Conservation (phyloP, 2,329 filamentous ascomycete species). For the Trichophyton benhamiae region DNA sequence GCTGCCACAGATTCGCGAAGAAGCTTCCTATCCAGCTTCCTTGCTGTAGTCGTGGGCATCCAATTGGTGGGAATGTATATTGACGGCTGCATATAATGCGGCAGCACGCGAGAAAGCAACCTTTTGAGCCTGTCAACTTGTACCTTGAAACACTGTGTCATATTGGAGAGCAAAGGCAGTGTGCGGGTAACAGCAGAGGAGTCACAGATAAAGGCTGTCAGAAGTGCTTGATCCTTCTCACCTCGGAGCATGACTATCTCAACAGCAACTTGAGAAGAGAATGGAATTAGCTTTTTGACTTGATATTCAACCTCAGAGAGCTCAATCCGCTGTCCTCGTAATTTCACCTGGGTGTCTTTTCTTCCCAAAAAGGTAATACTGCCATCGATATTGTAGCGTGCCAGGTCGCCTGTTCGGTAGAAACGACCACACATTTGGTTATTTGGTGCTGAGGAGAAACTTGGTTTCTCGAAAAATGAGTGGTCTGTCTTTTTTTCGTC, state of each 20-base stretch:
- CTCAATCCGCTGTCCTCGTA: slow-evolving; percentile 71
- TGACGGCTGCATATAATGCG: slow-evolving; percentile 27
- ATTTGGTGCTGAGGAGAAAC: background rate
- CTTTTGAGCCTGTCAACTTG: slow-evolving; percentile 10
- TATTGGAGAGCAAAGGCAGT: slow-evolving; percentile 2
- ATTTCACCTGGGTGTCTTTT: slow-evolving; percentile 55
- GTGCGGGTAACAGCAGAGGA: background rate
- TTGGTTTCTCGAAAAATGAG: slow-evolving; percentile 14
- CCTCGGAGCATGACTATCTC: slow-evolving; percentile 19
- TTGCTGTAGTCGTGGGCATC: slow-evolving; percentile 18
- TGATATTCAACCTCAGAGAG: slow-evolving; percentile 74
- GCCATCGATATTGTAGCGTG: slow-evolving; percentile 14
- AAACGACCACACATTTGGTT: slow-evolving; percentile 18
- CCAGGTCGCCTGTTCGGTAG: slow-evolving; percentile 15
- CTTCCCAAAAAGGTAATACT: slow-evolving; percentile 14
- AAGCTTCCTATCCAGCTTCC: slow-evolving; percentile 27
- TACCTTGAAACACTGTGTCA: background rate
- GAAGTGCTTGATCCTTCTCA: slow-evolving; percentile 1
- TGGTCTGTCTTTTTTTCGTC: slow-evolving; percentile 26
- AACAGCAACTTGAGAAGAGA: background rate
- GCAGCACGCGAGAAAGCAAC: slow-evolving; percentile 11
- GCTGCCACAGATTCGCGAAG: background rate
- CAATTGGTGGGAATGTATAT: slow-evolving; percentile 23
- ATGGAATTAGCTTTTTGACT: slow-evolving; percentile 12
- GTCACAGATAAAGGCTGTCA: background rate